Evolutionary conservation across 2,329 filamentous ascomycete species (phyloP).

Genomic region (Colletotrichum falcatum): DNA sequence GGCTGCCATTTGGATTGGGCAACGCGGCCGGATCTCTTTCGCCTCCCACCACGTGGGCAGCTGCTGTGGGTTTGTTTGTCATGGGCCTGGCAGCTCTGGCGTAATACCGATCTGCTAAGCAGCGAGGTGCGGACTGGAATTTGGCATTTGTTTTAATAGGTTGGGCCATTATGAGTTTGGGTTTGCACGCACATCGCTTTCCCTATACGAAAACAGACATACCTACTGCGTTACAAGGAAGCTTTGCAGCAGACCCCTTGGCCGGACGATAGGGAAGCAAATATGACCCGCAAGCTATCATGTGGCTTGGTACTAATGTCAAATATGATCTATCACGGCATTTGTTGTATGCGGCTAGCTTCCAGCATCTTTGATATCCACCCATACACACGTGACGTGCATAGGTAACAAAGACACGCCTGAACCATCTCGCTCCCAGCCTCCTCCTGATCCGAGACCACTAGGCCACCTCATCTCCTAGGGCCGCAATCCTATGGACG

Average conservation of each 20-base stretch:
- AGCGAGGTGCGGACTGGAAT: neutral
- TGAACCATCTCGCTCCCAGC: neutral
- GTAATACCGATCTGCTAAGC: slow-evolving; percentile 8
- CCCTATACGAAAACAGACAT: neutral
- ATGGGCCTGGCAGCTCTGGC: slow-evolving; percentile 44
- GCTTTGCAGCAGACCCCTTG: neutral
- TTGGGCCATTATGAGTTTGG: no score
- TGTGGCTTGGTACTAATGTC: neutral
- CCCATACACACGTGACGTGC: neutral
- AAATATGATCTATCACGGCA: neutral
- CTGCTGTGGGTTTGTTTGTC: slow-evolving; percentile 42
- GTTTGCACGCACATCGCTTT: neutral
- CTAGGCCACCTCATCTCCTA: neutral
- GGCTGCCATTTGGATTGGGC: slow-evolving; percentile 62
- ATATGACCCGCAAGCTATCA: neutral
- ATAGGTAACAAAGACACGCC: neutral
- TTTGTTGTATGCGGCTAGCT: neutral
- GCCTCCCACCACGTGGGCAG: slow-evolving; percentile 42
- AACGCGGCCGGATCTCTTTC: slow-evolving; percentile 48
- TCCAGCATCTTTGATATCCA: neutral
- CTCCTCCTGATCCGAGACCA: neutral
- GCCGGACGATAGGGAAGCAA: no score
- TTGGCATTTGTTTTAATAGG: neutral
- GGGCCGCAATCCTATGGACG: neutral
- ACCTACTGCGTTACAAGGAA: no score